phyloP scores from a whole-genome alignment of 2,329 filamentous ascomycete genomes.

The Trichoderma breve region DNA sequence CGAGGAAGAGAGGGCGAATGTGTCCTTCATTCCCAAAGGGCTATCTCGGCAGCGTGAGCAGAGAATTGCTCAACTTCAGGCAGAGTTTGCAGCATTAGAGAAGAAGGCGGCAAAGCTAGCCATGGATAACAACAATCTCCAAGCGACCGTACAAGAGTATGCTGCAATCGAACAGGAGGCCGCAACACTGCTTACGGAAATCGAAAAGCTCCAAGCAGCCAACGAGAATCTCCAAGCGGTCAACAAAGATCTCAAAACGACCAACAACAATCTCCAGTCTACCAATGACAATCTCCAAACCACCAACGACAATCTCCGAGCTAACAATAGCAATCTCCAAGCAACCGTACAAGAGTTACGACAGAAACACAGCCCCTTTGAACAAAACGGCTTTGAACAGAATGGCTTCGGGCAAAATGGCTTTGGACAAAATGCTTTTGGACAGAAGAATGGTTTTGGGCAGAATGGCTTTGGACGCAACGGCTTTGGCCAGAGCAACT shows the following conservation, averaged over 20 bases:
- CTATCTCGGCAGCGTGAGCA: slow-evolving; percentile 74
- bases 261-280: background rate
- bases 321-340: background rate
- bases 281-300: background rate
- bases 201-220: slow-evolving; percentile 44
- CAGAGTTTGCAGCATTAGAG: slow-evolving; percentile 53
- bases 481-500: background rate
- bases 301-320: background rate
- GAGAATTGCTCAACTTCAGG: slow-evolving; percentile 63
- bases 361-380: slow-evolving; percentile 20
- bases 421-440: background rate
- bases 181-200: slow-evolving; percentile 46
- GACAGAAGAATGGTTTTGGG: background rate
- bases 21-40: slow-evolving; percentile 72
- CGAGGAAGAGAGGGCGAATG: slow-evolving; percentile 75
- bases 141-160: slow-evolving; percentile 39
- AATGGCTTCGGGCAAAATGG: background rate
- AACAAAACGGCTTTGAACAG: background rate
- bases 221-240: slow-evolving; percentile 41
- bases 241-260: background rate
- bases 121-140: background rate
- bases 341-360: background rate
- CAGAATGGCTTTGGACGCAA: background rate
- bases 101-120: slow-evolving; percentile 36
- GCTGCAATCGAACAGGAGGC: slow-evolving; percentile 52